A percentile compares a stretch with the other conserved stretches of the same genome.
Conservation (phyloP, 345 rosid genomes). For the Eucalyptus marginata region DNA sequence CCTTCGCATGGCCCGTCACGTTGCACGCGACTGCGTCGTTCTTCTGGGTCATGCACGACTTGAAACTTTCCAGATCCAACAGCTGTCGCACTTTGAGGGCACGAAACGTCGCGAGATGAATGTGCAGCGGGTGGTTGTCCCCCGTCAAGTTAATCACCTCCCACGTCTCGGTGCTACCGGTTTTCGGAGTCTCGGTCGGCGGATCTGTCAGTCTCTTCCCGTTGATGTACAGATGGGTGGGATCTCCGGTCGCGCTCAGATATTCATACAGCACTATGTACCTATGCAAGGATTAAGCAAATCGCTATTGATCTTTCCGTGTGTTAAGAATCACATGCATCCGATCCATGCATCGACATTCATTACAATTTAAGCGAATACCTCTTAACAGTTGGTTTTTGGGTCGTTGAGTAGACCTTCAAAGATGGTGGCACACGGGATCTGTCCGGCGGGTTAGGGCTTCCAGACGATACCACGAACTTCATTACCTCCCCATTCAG, state of each 20-base stretch:
- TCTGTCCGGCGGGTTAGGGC: not conserved
- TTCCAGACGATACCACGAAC: not conserved
- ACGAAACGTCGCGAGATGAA: not conserved
- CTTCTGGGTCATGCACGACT: not conserved
- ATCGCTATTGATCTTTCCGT: not conserved
- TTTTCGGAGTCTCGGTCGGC: not conserved
- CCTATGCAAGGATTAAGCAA: not conserved
- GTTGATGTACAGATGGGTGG: constrained; percentile 3
- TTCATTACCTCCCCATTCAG: not conserved
- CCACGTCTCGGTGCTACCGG: constrained; percentile 1
- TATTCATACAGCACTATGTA: not conserved
- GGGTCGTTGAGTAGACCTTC: not conserved
- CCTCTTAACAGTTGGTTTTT: not conserved
- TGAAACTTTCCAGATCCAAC: not conserved
- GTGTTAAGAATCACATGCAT: not conserved
- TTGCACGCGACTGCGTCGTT: not conserved
- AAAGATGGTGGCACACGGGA: not conserved
- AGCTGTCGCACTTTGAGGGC: not conserved
- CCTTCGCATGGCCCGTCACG: not conserved
- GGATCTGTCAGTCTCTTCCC: not conserved
- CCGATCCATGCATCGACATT: not conserved
- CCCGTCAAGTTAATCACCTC: constrained; percentile 2
- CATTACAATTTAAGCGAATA: not conserved
- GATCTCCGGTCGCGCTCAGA: not conserved
- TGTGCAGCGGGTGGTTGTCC: constrained; percentile 3